Evolutionary conservation across 495 filamentous ascomycete genomes (phyloP).

Genomic region (Talaromyces borbonicus): DNA sequence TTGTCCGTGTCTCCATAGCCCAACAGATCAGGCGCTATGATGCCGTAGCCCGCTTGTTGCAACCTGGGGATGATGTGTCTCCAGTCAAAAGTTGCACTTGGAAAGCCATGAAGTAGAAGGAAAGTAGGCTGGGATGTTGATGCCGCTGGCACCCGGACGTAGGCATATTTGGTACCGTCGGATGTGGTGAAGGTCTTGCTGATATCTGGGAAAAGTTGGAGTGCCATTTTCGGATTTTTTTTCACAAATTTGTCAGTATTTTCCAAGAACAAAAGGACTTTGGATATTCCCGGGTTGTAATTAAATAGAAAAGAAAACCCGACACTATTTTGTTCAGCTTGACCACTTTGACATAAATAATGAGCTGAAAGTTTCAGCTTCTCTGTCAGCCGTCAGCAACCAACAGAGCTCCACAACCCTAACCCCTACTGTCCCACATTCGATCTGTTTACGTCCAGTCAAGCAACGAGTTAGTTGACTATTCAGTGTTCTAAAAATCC

Average conservation of each 20-base stretch:
- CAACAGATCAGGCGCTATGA: slow-evolving; percentile 38
- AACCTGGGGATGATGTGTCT: slow-evolving; percentile 29
- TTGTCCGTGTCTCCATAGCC: slow-evolving; percentile 40
- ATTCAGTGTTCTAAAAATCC: too few relatives aligned
- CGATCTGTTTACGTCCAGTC: too few relatives aligned
- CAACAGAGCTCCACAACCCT: too few relatives aligned
- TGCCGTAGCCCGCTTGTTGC: slow-evolving; percentile 26
- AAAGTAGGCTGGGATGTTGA: slow-evolving; percentile 20
- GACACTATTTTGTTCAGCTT: too few relatives aligned
- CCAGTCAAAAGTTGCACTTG: slow-evolving; percentile 35
- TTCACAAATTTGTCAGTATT: not conserved
- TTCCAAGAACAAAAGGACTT: too few relatives aligned
- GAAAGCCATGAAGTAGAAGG: slow-evolving; percentile 36
- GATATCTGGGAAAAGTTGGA: slow-evolving; percentile 1
- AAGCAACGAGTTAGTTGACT: too few relatives aligned
- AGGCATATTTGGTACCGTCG: slow-evolving; percentile 24
- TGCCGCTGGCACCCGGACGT: slow-evolving; percentile 17
- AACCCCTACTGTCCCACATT: too few relatives aligned
- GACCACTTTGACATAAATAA: too few relatives aligned
- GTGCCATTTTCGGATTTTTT: not conserved
- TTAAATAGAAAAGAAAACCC: too few relatives aligned
- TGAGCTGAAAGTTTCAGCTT: too few relatives aligned
- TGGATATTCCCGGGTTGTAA: too few relatives aligned
- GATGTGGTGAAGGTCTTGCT: slow-evolving; percentile 11
- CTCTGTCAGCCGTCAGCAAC: too few relatives aligned